Base-by-base conservation (phyloP, 768 basidiomycete species). In the Lactifluus piperatus region DNA sequence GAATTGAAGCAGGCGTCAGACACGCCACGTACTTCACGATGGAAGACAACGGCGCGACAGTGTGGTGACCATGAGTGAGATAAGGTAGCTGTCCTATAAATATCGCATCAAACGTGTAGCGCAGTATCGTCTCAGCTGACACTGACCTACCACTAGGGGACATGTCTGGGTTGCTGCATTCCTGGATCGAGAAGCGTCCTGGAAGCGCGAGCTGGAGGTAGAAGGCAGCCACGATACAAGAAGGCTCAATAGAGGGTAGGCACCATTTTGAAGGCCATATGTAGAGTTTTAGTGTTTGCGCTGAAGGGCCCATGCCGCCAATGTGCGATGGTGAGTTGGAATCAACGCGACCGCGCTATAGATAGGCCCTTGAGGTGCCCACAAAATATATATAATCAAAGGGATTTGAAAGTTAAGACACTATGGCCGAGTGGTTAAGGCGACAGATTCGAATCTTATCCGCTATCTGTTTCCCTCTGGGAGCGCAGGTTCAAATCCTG, bases 231-330 rank as follows among this genome's bases (percentile, higher is more conserved):
- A 83, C 79, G 22, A 88, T 73, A 68, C 83, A 88, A 16, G 76
- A 69, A 0, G 86, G 80, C 56, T 91, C 86, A 48, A 83, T 74
- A 3, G 88, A 89, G 20, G 81, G 79, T 10, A 89, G 68, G 41
- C 74, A 75, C 81, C 83, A 88, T 68, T 76, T 74, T 5, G 76
- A 75, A 0, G 90, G 86, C 86, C 86, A 91, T 57, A 91, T 72
- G 69, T 90, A 75, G 20, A 91, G 72, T 36, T 62, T 63, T 9
- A 55, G 61, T 24, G 34, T 32, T 26, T 46, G 73, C 27, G 66
- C 58, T 37, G 70, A 56, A 22, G 61, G 49, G 26, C 46, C 54
- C 63, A 66, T 64, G 1, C 7, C n/a, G 37, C 36, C 10, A 36
- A 14, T 36, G 30, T n/a, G n/a, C n/a, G n/a, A n/a, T n/a, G n/a